Percentiles rank a stretch among this genome's conserved stretches.
Conservation (phyloP, 2,329 filamentous ascomycete genomes). For the Pezicula rhizophila region DNA sequence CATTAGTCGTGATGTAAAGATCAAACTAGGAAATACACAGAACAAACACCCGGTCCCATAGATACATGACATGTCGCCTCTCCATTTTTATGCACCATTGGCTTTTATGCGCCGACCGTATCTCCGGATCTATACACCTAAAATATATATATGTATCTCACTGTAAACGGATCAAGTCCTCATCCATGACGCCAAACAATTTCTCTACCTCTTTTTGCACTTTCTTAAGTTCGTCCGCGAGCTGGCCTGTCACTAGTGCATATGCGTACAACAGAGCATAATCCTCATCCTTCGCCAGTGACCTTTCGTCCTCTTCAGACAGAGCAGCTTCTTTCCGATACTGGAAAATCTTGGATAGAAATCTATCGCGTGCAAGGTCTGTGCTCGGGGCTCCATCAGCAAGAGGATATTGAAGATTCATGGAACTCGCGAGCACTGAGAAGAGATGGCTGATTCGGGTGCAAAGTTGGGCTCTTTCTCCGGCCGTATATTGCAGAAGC, state of each 20-base stretch:
- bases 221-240: slow-evolving; percentile 57
- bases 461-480: slow-evolving; percentile 76
- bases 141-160: slow-evolving; percentile 20
- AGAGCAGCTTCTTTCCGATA: slow-evolving; percentile 41
- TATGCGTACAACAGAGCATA: slow-evolving; percentile 93
- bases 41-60: not conserved
- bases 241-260: slow-evolving; percentile 61
- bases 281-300: slow-evolving; percentile 62
- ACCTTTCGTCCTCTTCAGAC: slow-evolving; percentile 9
- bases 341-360: slow-evolving; percentile 81
- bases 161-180: slow-evolving; percentile 52
- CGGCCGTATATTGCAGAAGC: slow-evolving; percentile 70
- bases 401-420: slow-evolving; percentile 91
- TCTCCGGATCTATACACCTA: not conserved
- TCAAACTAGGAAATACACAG: not conserved
- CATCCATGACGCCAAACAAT: slow-evolving; percentile 57
- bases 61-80: not conserved
- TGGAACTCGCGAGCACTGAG: slow-evolving; percentile 79
- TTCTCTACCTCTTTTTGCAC: slow-evolving; percentile 56
- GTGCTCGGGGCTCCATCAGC: slow-evolving; percentile 84
- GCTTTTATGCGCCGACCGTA: not conserved
- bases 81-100: not conserved
- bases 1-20: too few species aligned
- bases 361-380: slow-evolving; percentile 69
- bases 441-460: slow-evolving; percentile 85